phyloP scores from a whole-genome alignment of 768 basidiomycete species.

The Steccherinum ochraceum region DNA sequence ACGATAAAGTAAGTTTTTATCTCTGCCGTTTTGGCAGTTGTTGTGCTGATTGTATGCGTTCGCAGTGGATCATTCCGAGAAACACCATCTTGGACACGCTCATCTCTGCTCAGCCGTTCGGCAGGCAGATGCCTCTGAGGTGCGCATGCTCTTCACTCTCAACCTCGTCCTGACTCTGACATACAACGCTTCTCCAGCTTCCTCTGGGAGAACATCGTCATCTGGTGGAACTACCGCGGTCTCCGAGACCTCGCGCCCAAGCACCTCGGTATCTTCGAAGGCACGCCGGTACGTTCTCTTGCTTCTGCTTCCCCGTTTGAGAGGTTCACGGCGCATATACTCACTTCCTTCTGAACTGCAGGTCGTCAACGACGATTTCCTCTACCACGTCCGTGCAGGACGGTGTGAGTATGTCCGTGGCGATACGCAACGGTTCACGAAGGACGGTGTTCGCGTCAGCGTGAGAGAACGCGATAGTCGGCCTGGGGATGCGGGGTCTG shows the following conservation, averaged over 20 bases:
- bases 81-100: constrained; percentile 43
- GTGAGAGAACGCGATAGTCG: constrained; percentile 29
- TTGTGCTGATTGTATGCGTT: neutral
- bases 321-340: neutral
- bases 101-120: constrained; percentile 46
- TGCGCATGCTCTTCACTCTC: constrained; percentile 26
- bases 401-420: constrained; percentile 42
- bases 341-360: too few species aligned
- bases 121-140: constrained; percentile 46
- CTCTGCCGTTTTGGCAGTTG: neutral
- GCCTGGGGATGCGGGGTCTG: constrained; percentile 27
- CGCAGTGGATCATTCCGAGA: constrained; percentile 40
- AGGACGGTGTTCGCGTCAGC: constrained; percentile 30
- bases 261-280: constrained; percentile 37
- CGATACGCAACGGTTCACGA: constrained; percentile 34
- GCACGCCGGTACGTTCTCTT: constrained; percentile 34
- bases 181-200: constrained; percentile 27
- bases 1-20: constrained; percentile 26
- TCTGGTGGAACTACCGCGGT: constrained; percentile 37
- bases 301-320: neutral
- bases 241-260: constrained; percentile 38
- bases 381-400: constrained; percentile 36
- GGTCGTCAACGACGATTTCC: constrained; percentile 49
- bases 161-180: neutral
- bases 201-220: constrained; percentile 40